Evolutionary conservation across 169 alveolate species (phyloP).

Genomic region (Plasmodium falciparum): DNA sequence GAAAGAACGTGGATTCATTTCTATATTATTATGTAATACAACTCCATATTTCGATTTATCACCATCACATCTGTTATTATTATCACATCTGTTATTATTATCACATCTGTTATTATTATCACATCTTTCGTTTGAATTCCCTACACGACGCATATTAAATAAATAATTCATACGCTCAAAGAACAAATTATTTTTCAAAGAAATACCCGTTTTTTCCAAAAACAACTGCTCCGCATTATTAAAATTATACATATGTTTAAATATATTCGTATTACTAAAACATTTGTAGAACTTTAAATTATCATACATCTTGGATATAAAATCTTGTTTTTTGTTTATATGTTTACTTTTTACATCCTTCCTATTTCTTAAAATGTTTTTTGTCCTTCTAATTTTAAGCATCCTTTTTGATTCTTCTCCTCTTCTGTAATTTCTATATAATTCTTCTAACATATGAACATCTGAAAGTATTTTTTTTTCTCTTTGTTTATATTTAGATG

Average conservation of each 20-base stretch:
- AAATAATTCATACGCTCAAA: not conserved
- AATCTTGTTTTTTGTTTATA: not conserved
- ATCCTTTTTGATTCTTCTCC: not conserved
- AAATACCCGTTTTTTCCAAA: not conserved
- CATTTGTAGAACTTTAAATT: slow-evolving; percentile 40
- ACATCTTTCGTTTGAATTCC: too few relatives aligned
- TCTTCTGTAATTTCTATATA: too few relatives aligned
- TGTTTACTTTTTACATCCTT: not conserved
- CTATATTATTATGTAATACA: not conserved
- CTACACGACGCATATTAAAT: too few relatives aligned
- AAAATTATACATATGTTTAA: slow-evolving; percentile 35
- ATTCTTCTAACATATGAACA: too few relatives aligned
- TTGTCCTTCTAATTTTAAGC: not conserved
- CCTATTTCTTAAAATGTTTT: not conserved
- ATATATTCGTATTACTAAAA: slow-evolving; percentile 34
- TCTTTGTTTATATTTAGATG: not conserved
- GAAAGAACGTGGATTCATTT: not conserved
- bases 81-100: too few relatives aligned
- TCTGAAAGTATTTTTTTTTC: too few relatives aligned
- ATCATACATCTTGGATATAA: not conserved
- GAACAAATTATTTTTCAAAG: not conserved
- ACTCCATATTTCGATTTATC: too few relatives aligned
- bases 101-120: too few relatives aligned
- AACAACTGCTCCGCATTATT: slow-evolving; percentile 1
- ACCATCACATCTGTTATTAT: too few relatives aligned